phyloP scores from a whole-genome alignment of 1,139 yeast genomes.

The Scheffersomyces illinoinensis region DNA sequence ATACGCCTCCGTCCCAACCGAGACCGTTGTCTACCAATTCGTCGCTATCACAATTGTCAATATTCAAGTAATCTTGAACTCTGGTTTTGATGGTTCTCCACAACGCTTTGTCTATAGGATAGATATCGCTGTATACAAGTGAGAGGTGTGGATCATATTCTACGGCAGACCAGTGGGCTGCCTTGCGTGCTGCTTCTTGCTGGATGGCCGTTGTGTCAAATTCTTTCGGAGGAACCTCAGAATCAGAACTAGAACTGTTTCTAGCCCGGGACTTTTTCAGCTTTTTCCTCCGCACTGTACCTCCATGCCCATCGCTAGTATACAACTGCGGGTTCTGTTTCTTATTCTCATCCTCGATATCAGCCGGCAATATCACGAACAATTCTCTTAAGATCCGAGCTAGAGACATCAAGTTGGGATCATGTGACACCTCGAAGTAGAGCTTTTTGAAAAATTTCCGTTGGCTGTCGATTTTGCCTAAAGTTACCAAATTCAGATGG shows the following conservation, averaged over 20 bases:
- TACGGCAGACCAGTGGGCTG: constrained; percentile 54
- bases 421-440: constrained; percentile 54
- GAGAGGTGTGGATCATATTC: constrained; percentile 77
- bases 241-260: constrained; percentile 2
- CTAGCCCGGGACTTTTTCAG: constrained; percentile 20
- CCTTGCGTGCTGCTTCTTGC: constrained; percentile 34
- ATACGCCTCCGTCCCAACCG: constrained; percentile 67
- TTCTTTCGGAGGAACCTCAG: constrained; percentile 13
- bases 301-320: constrained; percentile 37
- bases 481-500: constrained; percentile 37
- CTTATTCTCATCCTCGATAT: constrained; percentile 36
- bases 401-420: constrained; percentile 61
- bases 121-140: constrained; percentile 63
- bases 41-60: constrained; percentile 45
- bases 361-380: constrained; percentile 52
- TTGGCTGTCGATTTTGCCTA: constrained; percentile 41
- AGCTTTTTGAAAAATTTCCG: constrained; percentile 47
- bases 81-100: constrained; percentile 69
- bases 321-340: constrained; percentile 43
- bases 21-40: constrained; percentile 36
- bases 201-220: constrained; percentile 27
- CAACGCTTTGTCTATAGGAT: constrained; percentile 71
- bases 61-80: constrained; percentile 64
- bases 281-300: constrained; percentile 25
- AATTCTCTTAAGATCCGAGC: constrained; percentile 72